Evolutionary conservation across 148 eudicot genomes (phyloP).

Genomic region (Diospyros kaki): DNA sequence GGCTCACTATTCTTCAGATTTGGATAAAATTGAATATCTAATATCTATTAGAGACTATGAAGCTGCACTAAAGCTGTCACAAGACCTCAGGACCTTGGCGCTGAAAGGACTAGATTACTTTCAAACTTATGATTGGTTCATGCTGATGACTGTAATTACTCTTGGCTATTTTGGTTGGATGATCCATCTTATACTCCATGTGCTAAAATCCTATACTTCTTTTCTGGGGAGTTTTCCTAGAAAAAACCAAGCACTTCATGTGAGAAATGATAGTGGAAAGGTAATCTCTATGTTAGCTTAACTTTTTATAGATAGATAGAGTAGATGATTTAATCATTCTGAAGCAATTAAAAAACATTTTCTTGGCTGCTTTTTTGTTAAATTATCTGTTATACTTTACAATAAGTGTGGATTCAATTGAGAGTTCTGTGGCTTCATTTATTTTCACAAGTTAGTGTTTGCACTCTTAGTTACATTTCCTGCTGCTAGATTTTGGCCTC

Average conservation of each 20-base stretch:
- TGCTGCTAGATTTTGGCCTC: neutral
- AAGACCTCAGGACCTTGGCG: constrained; percentile 78
- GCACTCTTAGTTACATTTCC: neutral
- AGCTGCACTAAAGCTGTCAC: constrained; percentile 63
- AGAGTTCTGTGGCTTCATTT: neutral
- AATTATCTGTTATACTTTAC: neutral
- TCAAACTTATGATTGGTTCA: constrained; percentile 98
- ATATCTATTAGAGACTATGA: constrained; percentile 56
- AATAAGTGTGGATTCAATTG: neutral
- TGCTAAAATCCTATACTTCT: constrained; percentile 76
- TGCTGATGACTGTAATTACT: constrained; percentile 85
- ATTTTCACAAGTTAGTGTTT: neutral
- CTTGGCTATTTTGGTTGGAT: constrained; percentile 98
- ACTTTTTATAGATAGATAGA: neutral
- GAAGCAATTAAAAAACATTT: neutral
- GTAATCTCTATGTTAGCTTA: constrained; percentile 24
- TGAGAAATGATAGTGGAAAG: constrained; percentile 40
- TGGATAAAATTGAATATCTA: constrained; percentile 64
- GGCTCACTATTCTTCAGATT: constrained; percentile 46
- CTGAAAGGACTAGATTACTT: constrained; percentile 89
- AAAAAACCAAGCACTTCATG: constrained; percentile 46
- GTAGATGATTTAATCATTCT: neutral
- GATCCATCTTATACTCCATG: constrained; percentile 71
- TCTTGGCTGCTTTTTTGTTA: neutral
- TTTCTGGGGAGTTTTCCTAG: constrained; percentile 40